phyloP scores from a whole-genome alignment of 257 asterid genomes.

The Thymus mandschuricus region DNA sequence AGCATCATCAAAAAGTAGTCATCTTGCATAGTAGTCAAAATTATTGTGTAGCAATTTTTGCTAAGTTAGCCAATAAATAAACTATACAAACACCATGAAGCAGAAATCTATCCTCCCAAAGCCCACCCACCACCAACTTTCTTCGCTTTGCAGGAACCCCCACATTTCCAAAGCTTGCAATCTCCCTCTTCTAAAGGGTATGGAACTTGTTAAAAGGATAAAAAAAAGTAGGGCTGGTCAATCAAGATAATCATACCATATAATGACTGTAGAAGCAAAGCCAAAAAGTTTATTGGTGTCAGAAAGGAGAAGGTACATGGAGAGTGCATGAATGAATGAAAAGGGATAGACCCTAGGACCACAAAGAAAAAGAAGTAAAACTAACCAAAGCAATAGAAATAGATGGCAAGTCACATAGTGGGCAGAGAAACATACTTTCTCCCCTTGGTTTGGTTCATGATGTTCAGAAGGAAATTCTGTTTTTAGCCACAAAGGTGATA shows the following conservation, averaged over 20 bases:
- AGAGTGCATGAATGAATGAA: constrained; percentile 11
- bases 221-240: not conserved
- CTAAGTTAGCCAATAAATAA: constrained; percentile 18
- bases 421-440: not conserved
- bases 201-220: not conserved
- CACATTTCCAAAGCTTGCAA: constrained; percentile 5
- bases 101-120: not conserved
- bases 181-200: not conserved
- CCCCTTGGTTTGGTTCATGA: not conserved
- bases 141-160: constrained; percentile 8
- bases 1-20: constrained; percentile 20
- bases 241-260: not conserved
- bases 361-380: not conserved
- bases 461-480: not conserved
- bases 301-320: constrained; percentile 14
- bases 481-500: constrained; percentile 1
- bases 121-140: constrained; percentile 3
- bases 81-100: constrained; percentile 1
- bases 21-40: constrained; percentile 9
- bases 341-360: not conserved
- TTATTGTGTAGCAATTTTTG: not conserved
- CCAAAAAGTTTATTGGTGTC: not conserved
- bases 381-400: constrained; percentile 1
- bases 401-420: not conserved
- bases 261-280: not conserved